Conservation (phyloP, 2,329 filamentous ascomycete genomes). For the Trichoderma sp. region DNA sequence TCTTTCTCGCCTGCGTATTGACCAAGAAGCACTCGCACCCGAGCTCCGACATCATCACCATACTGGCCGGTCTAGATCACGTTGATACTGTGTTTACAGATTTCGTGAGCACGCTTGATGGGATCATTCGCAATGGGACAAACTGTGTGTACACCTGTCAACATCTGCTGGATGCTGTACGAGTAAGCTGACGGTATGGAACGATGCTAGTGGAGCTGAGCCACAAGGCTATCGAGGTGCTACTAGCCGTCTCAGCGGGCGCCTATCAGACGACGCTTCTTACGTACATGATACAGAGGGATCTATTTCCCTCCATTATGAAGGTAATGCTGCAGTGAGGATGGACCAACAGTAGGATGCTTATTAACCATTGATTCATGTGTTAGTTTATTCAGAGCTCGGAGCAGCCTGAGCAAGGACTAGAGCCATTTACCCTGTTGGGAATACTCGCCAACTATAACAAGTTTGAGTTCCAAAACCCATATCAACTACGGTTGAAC, state of each 20-base stretch:
- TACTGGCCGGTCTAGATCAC: conserved; percentile 84
- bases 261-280: conserved; percentile 92
- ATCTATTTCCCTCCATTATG: conserved; percentile 91
- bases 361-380: conserved; percentile 4
- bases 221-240: conserved; percentile 74
- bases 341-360: background rate
- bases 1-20: conserved; percentile 78
- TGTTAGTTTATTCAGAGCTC: conserved; percentile 76
- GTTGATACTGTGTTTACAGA: conserved; percentile 85
- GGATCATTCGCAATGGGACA: conserved; percentile 74
- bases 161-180: conserved; percentile 26
- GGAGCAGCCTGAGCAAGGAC: conserved; percentile 59
- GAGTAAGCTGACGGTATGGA: conserved; percentile 4
- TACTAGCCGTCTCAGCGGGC: conserved; percentile 83
- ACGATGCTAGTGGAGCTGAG: conserved; percentile 62
- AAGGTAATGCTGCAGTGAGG: conserved; percentile 57
- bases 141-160: conserved; percentile 52
- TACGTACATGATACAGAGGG: conserved; percentile 91
- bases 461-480: conserved; percentile 98
- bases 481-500: conserved; percentile 85
- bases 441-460: conserved; percentile 95
- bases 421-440: conserved; percentile 77
- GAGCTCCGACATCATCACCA: conserved; percentile 88
- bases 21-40: conserved; percentile 92
- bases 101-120: conserved; percentile 79